Evolutionary conservation across 225 moss, liverwort and hornwort genomes (phyloP), one percentile per base, ranked within the genome.

Genomic region (Asterella californica): DNA sequence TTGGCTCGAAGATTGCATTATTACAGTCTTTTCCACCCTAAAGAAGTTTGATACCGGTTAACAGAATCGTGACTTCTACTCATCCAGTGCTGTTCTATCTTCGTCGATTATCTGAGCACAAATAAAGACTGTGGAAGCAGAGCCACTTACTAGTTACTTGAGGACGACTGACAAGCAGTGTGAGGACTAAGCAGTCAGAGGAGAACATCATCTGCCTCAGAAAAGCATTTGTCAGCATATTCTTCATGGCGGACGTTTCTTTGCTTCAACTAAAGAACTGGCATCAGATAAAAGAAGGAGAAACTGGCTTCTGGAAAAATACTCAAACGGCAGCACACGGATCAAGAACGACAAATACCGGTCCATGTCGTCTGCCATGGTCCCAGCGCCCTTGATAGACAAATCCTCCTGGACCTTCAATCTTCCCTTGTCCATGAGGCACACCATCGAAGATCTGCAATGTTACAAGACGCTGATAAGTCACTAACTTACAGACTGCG

Each of bases 311-410:
- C n/a, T 71, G n/a, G 25, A 46, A 21, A 29, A 10, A 53, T 2
- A 33, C 10, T 53, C n/a, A n/a, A n/a, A n/a, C n/a, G n/a, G n/a
- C n/a, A 42, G 42, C 2, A 54, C 15, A 50, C 29, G 27, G n/a
- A 49, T 18, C 27, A n/a, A 10, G 48, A 72, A 38, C 11, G 12
- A 29, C 19, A 72, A 27, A 59, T 65, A 86, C 88, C 82, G 70
- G 80, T 65, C 88, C 86, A 62, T 86, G 47, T 80, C 86, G 76
- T 49, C 62, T 76, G 53, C 86, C 84, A 75, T 82, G 3, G 24
- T 79, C 63, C 86, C 86, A 88, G 30, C 9, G 52, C 5, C 88
- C 88, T 78, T 82, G 82, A 76, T 86, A 88, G 55, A 74, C 77
- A 0, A 83, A 60, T 60, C 86, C 82, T 64, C 74, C 72, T 18